Evolutionary conservation across 2,329 filamentous ascomycete species (phyloP).

Genomic region (Ophiostoma fasciatum): DNA sequence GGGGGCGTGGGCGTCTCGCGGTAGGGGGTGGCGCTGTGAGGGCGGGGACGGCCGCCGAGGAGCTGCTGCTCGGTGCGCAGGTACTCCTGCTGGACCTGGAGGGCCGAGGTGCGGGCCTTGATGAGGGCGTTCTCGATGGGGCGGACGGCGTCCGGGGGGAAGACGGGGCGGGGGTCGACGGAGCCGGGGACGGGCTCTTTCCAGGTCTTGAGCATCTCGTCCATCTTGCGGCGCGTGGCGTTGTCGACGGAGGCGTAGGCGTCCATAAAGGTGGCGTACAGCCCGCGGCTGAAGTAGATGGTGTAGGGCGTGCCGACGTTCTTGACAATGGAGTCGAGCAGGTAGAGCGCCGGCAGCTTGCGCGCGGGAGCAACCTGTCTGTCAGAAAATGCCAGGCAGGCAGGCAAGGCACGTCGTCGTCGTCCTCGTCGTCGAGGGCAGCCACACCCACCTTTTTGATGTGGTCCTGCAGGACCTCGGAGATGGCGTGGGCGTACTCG

Average conservation of each 20-base stretch:
- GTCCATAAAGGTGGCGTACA: slow-evolving; percentile 94
- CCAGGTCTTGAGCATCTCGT: slow-evolving; percentile 96
- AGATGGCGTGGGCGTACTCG: slow-evolving; percentile 86
- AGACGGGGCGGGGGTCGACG: slow-evolving; percentile 82
- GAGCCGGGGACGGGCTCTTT: slow-evolving; percentile 93
- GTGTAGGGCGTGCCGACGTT: slow-evolving; percentile 98
- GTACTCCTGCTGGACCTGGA: slow-evolving; percentile 43
- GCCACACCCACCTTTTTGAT: slow-evolving; percentile 78
- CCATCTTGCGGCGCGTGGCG: slow-evolving; percentile 74
- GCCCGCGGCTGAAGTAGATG: slow-evolving; percentile 78
- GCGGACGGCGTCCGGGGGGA: slow-evolving; percentile 70
- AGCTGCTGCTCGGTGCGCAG: slow-evolving; percentile 40
- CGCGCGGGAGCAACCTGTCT: slow-evolving; percentile 66
- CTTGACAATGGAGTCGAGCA: slow-evolving; percentile 95
- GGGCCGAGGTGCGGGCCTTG: slow-evolving; percentile 52
- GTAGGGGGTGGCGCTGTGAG: slow-evolving; percentile 38
- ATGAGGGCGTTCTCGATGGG: slow-evolving; percentile 91
- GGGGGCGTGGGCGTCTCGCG: slow-evolving; percentile 65
- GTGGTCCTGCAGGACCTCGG: slow-evolving; percentile 77
- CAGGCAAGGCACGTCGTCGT: too few relatives aligned
- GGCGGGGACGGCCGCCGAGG: slow-evolving; percentile 19
- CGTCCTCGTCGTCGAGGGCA: too few relatives aligned
- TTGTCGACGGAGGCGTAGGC: slow-evolving; percentile 82
- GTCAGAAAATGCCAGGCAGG: slow-evolving; percentile 10
- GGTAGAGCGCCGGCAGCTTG: slow-evolving; percentile 91